Evolutionary conservation across 2,329 filamentous ascomycete species (phyloP).

Genomic region (Colletotrichum tropicale): DNA sequence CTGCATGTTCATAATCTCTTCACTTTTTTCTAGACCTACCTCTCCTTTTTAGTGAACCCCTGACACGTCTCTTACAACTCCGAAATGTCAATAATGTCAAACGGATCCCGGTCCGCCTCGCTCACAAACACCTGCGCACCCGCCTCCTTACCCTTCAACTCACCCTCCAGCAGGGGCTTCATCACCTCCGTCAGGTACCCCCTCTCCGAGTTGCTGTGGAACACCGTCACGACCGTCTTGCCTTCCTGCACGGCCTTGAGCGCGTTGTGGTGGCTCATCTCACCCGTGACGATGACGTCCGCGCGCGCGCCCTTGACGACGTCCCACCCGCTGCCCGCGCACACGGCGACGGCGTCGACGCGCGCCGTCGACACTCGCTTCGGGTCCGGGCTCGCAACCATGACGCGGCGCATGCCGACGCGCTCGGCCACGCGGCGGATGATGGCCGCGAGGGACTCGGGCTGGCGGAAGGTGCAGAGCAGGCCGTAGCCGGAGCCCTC

Average conservation of each 20-base stretch:
- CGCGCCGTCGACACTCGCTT: slow-evolving; percentile 23
- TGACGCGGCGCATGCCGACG: slow-evolving; percentile 64
- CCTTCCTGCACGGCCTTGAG: slow-evolving; percentile 85
- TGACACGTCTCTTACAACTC: slow-evolving; percentile 31
- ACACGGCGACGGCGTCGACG: slow-evolving; percentile 79
- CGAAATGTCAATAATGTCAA: slow-evolving; percentile 70
- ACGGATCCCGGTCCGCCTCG: slow-evolving; percentile 84
- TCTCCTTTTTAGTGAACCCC: not conserved
- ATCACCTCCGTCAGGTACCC: slow-evolving; percentile 79
- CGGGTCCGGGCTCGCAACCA: slow-evolving; percentile 40
- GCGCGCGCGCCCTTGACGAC: slow-evolving; percentile 74
- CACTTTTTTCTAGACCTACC: not conserved
- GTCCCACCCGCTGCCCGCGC: slow-evolving; percentile 84
- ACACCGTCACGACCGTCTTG: slow-evolving; percentile 80
- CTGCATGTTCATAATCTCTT: not conserved
- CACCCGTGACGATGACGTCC: slow-evolving; percentile 87
- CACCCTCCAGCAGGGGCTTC: slow-evolving; percentile 64
- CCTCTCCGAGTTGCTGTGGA: slow-evolving; percentile 93
- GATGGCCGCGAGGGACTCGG: slow-evolving; percentile 46
- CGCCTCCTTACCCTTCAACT: slow-evolving; percentile 54
- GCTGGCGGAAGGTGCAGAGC: slow-evolving; percentile 43
- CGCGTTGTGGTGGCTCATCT: slow-evolving; percentile 92
- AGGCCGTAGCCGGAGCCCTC: slow-evolving; percentile 59
- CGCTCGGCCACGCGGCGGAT: slow-evolving; percentile 66
- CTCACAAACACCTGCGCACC: slow-evolving; percentile 75